Base-by-base conservation (phyloP, 805 yeast species). In the Priceomyces haplophilus region DNA sequence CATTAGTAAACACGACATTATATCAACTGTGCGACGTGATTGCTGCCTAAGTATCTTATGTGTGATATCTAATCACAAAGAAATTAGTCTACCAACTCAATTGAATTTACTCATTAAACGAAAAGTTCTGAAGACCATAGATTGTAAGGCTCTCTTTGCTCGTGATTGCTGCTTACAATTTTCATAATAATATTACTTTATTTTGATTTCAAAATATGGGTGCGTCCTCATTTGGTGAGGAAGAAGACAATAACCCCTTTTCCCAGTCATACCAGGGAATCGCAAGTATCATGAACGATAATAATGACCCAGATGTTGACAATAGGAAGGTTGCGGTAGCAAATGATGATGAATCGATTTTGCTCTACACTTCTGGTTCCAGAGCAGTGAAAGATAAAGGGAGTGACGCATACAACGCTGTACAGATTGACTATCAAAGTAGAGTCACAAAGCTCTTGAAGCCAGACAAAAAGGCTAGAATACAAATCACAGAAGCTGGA, bases 401-500 rank as follows among this genome's bases (percentile, higher is more conserved):
- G 11, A 37, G 35, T 17, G 57, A 51, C 41, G 29, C 54, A 10
- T 56, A 37, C 42, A 59, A 61, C 37, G 53, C 67, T 3, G 58
- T 65, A 12, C 61, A 59, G 23, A 59, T 60, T 39, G 62, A 59
- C 47, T 58, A 59, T 38, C 70, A 67, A 42, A 66, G 64, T 36
- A 50, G 75, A 37, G 68, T 68, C 7, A 55, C 66, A 27, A 58
- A 59, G 45, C 50, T 70, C n/a, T 55, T 70, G 37, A 53, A 53
- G 31, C 64, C 70, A 0, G 53, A 50, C 10, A 48, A 55, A 12
- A 53, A 56, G 12, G 59, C 64, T 30, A 56, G 50, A 25, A 51
- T 69, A 16, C 65, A 71, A 39, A 88, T 91, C 29, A 66, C 75
- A 0, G 96, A 88, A 50, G 97, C 97, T 0, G 88, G 88, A 3